phyloP scores from a whole-genome alignment of 1,284 basidiomycete species.

The Peniophora sp. region DNA sequence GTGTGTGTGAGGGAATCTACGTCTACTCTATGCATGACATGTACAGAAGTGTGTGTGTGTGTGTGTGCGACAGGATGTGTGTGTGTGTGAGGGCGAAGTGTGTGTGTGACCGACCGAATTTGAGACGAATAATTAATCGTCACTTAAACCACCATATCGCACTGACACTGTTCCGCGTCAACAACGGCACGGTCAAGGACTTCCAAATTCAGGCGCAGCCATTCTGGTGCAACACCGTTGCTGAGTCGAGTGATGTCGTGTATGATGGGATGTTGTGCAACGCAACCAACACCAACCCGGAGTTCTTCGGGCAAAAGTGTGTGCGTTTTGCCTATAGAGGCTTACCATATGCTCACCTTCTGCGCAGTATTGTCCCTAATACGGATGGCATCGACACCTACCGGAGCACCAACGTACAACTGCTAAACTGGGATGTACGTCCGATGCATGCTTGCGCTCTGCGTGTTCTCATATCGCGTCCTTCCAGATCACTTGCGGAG shows the following conservation, averaged over 20 bases:
- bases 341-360: background rate
- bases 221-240: conserved; percentile 59
- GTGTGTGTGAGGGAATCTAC: too few species aligned
- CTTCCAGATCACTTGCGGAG: conserved; percentile 43
- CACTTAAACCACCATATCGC: too few species aligned
- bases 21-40: too few species aligned
- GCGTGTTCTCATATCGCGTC: background rate
- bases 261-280: conserved; percentile 59
- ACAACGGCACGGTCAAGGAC: conserved; percentile 36
- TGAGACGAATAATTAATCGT: too few species aligned
- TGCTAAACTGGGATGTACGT: conserved; percentile 44
- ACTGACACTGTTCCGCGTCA: conserved; percentile 45
- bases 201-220: conserved; percentile 53
- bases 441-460: background rate
- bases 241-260: conserved; percentile 41
- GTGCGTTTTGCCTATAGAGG: conserved; percentile 3
- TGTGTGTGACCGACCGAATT: too few species aligned
- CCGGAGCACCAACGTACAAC: conserved; percentile 40
- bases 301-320: conserved; percentile 28
- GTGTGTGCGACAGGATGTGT: too few species aligned
- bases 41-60: too few species aligned
- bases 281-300: conserved; percentile 50
- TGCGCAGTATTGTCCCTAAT: conserved; percentile 50
- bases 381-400: conserved; percentile 57
- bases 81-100: too few species aligned